Conservation (phyloP, 2,329 filamentous ascomycete genomes). For the Claviceps monticola region DNA sequence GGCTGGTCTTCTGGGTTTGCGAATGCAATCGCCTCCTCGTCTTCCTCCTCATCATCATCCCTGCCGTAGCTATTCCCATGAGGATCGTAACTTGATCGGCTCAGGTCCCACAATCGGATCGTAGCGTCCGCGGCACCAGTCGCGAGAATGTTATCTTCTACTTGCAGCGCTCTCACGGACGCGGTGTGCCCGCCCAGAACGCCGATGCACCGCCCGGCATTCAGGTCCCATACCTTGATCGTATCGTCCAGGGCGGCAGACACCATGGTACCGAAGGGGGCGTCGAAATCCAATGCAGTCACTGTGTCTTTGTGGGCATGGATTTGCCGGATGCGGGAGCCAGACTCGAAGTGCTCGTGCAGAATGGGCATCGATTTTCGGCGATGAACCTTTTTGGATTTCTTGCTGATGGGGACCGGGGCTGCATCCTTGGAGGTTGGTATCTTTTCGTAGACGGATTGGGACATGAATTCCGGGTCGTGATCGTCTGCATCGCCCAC, state of each 20-base stretch:
- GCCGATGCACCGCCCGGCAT: conserved; percentile 82
- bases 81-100: conserved; percentile 71
- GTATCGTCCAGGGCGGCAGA: conserved; percentile 87
- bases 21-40: conserved; percentile 57
- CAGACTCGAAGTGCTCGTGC: conserved; percentile 88
- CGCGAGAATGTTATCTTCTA: conserved; percentile 89
- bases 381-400: conserved; percentile 41
- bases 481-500: conserved; percentile 36
- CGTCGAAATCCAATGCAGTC: conserved; percentile 88
- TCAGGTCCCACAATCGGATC: conserved; percentile 89
- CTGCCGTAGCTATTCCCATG: conserved; percentile 42
- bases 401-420: conserved; percentile 23
- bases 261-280: conserved; percentile 91
- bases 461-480: conserved; percentile 70
- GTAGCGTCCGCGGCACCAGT: conserved; percentile 93
- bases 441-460: conserved; percentile 91
- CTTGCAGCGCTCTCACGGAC: conserved; percentile 81
- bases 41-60: conserved; percentile 43
- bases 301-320: conserved; percentile 79
- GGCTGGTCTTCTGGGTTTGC: conserved; percentile 55
- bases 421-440: conserved; percentile 41
- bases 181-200: conserved; percentile 86
- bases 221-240: conserved; percentile 91
- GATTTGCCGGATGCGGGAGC: conserved; percentile 76
- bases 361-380: conserved; percentile 85